A percentile compares a stretch with the other conserved stretches of the same genome.
Evolutionary conservation across 306 rosid species (phyloP).

Genomic region (Castanea sativa): DNA sequence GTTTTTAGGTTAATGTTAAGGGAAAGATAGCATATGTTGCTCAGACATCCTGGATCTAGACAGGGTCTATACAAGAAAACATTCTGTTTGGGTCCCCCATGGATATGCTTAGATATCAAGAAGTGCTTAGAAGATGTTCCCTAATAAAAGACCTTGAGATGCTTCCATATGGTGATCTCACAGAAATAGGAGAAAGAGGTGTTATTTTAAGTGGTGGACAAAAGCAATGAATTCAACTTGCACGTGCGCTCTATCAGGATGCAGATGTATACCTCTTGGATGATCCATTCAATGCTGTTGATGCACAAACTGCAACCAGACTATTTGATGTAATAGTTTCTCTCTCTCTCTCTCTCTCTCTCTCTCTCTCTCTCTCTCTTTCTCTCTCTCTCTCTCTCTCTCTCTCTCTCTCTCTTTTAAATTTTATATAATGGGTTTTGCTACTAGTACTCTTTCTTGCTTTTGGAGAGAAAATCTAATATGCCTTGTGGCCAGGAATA

Average conservation of each 20-base stretch:
- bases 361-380: too few species aligned
- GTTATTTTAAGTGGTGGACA: slow-evolving; percentile 57
- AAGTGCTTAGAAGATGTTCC: slow-evolving; percentile 45
- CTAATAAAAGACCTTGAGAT: slow-evolving; percentile 49
- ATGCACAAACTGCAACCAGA: slow-evolving; percentile 56
- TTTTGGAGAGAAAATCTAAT: not conserved
- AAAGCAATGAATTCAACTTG: slow-evolving; percentile 51
- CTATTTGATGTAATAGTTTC: slow-evolving; percentile 36
- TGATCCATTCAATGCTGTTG: slow-evolving; percentile 72
- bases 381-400: too few species aligned
- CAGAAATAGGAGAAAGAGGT: slow-evolving; percentile 59
- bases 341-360: fast-evolving
- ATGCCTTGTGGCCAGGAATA: slow-evolving; percentile 38
- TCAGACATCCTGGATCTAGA: slow-evolving; percentile 61
- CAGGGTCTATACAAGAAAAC: slow-evolving; percentile 52
- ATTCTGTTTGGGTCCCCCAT: slow-evolving; percentile 49
- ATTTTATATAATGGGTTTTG: not conserved
- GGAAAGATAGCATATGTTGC: slow-evolving; percentile 61
- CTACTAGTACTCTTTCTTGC: not conserved
- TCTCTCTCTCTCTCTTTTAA: too few species aligned
- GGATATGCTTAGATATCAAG: slow-evolving; percentile 44
- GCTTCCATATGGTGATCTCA: slow-evolving; percentile 51
- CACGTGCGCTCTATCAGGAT: slow-evolving; percentile 51
- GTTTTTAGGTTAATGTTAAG: slow-evolving; percentile 34
- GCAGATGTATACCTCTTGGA: slow-evolving; percentile 56